Percentiles rank a stretch among this genome's conserved stretches.
phyloP scores from a whole-genome alignment of 225 moss, liverwort and hornwort genomes.

The Neckera pumila region DNA sequence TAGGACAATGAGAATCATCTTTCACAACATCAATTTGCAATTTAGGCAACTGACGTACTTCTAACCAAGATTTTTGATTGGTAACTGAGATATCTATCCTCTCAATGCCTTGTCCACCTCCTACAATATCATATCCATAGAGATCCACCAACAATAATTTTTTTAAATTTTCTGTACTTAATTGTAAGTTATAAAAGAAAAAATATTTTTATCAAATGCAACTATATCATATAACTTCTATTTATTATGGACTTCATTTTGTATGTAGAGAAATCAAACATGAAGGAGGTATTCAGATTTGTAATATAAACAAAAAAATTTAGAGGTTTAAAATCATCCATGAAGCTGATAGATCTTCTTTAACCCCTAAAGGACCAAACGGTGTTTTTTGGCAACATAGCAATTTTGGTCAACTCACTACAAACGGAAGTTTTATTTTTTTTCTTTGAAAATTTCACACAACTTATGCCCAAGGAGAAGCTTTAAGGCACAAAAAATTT shows the following conservation, averaged over 20 bases:
- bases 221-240: background rate
- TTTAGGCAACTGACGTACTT: slow-evolving; percentile 27
- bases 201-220: too few species aligned
- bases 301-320: too few species aligned
- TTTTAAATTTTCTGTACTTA: background rate
- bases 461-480: too few species aligned
- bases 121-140: slow-evolving; percentile 49
- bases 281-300: background rate
- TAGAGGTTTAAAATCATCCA: fast-evolving
- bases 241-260: background rate
- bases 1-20: slow-evolving; percentile 8
- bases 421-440: too few species aligned
- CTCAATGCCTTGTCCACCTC: slow-evolving; percentile 53
- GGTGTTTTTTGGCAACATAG: too few species aligned
- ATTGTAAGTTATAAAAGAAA: too few species aligned
- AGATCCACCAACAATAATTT: slow-evolving; percentile 20
- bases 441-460: too few species aligned
- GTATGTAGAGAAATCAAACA: background rate
- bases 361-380: too few species aligned
- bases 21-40: background rate
- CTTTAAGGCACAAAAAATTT: too few species aligned
- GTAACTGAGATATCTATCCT: slow-evolving; percentile 47
- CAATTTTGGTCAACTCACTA: too few species aligned
- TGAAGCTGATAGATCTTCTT: background rate
- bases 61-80: slow-evolving; percentile 40